Conservation (phyloP, 371 early-diverging fungal genomes). For the Mortierella sp. region DNA sequence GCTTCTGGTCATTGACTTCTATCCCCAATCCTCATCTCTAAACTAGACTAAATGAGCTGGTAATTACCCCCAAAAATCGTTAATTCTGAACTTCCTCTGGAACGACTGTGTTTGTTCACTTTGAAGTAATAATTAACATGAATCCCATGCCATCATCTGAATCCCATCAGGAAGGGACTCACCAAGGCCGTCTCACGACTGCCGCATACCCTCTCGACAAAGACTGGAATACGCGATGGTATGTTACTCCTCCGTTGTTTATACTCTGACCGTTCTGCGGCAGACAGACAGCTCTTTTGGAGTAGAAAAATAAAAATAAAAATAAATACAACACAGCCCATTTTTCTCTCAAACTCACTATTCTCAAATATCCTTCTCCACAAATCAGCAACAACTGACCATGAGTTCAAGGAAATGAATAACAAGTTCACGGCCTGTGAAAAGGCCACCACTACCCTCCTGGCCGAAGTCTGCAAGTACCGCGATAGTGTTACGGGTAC, state of each 20-base stretch:
- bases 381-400: constrained; percentile 73
- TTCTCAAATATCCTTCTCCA: not conserved
- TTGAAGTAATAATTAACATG: not conserved
- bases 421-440: constrained; percentile 72
- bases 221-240: constrained; percentile 54
- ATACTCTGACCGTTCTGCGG: not conserved
- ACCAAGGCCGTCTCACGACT: constrained; percentile 56
- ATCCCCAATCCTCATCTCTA: not conserved
- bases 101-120: not conserved
- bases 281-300: not conserved
- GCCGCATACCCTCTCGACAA: constrained; percentile 51
- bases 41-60: constrained; percentile 14
- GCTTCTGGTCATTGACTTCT: not conserved
- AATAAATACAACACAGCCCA: constrained; percentile 22
- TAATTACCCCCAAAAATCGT: not conserved
- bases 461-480: constrained; percentile 78
- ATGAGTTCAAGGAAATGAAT: constrained; percentile 76
- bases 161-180: constrained; percentile 44
- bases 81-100: not conserved
- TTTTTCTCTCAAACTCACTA: not conserved
- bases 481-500: constrained; percentile 80
- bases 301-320: not conserved
- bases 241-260: constrained; percentile 4
- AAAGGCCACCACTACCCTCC: constrained; percentile 65
- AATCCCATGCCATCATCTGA: not conserved